Evolutionary conservation across 306 rosid species (phyloP), one percentile per base, ranked within the genome.

Genomic region (Gleditsia sinensis): DNA sequence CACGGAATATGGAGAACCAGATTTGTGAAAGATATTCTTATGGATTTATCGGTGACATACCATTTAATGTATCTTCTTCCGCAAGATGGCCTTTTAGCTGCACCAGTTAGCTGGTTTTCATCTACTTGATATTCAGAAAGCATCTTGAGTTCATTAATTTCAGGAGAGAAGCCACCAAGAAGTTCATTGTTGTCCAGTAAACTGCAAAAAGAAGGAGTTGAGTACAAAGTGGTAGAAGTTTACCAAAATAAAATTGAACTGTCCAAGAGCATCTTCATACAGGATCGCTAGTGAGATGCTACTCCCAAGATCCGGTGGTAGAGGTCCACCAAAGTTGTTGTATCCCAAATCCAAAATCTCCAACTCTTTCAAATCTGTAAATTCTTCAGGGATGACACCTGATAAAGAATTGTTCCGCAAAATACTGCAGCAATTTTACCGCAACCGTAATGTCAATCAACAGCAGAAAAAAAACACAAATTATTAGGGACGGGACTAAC

Each of bases 261-360:
- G 24, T 75, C 45, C 40, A 37, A 64, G 74, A 72, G 4, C 43
- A 55, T 74, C 59, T 77, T 84, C 98, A 30, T 91, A 93, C 97
- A 93, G 88, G 81, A 82, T 81, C 72, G 86, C 68, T 51, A 86
- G 76, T 28, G 96, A 83, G 46, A 83, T 78, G 78, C 83, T 84
- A 66, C 71, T 82, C 82, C 88, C 96, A 77, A 91, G 86, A 68
- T 91, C 93, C 43, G 49, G 49, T 1, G 94, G 94, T 51, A 86
- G 67, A 14, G 88, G 83, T 74, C 91, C 96, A 4, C 74, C 82
- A 79, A 91, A 89, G 78, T 88, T 79, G 80, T 93, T 91, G 83
- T 76, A 88, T 80, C 98, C 94, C 82, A 93, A 83, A 86, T 93
- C 98, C 59, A 93, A 84, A 81, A 85, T 83, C 87, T 91, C 98